phyloP scores from a whole-genome alignment of 805 yeast genomes.

The Nakazawaea peltata region DNA sequence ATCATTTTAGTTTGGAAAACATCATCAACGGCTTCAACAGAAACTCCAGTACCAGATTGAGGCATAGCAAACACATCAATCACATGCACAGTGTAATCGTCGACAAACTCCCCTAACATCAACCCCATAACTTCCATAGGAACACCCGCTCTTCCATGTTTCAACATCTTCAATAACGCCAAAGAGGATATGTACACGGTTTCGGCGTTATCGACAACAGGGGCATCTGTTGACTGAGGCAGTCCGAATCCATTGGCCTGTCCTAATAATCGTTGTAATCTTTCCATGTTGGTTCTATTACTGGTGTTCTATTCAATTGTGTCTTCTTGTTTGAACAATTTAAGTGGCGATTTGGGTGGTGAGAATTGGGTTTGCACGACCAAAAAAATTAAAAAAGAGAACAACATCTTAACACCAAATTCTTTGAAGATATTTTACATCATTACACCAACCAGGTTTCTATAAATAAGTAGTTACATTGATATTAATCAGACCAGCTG shows the following conservation, averaged over 20 bases:
- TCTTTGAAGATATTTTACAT: no score
- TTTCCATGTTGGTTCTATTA: constrained; percentile 31
- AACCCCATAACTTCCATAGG: constrained; percentile 90
- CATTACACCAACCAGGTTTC: no score
- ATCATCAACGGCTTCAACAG: constrained; percentile 98
- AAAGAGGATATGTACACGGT: constrained; percentile 94
- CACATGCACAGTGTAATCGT: constrained; percentile 94
- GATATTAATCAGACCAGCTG: not conserved
- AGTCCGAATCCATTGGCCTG: constrained; percentile 31
- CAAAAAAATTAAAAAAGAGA: not conserved
- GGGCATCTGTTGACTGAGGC: constrained; percentile 55
- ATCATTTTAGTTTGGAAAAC: constrained; percentile 98
- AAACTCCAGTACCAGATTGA: constrained; percentile 92
- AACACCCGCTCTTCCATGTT: constrained; percentile 91
- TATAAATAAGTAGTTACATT: no score
- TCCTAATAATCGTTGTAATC: constrained; percentile 40
- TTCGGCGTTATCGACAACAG: constrained; percentile 90
- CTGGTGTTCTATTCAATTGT: not conserved
- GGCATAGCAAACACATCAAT: constrained; percentile 99
- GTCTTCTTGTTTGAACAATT: not conserved
- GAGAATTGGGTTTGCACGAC: not conserved
- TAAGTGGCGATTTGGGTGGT: constrained; percentile 4
- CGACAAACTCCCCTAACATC: constrained; percentile 97
- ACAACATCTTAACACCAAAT: no score
- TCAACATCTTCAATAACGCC: constrained; percentile 92